Evolutionary conservation across 1,284 basidiomycete species (phyloP).

Genomic region (Peniophora sp.): DNA sequence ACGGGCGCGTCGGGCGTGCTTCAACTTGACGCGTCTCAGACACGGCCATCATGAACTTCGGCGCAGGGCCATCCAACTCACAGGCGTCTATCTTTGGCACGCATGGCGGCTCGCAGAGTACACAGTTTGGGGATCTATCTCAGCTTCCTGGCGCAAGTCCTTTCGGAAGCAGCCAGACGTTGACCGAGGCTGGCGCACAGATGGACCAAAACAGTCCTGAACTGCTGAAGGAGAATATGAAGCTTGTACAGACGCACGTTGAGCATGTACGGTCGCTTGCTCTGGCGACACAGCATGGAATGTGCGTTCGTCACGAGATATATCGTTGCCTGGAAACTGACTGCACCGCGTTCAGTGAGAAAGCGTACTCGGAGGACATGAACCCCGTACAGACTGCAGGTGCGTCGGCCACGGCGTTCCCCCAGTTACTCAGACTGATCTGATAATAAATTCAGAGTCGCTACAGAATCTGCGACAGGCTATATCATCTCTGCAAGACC

Average conservation of each 20-base stretch:
- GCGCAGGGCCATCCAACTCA: not conserved
- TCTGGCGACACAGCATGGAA: constrained; percentile 35
- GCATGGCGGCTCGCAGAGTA: not conserved
- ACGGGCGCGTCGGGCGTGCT: no score
- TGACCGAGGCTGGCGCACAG: not conserved
- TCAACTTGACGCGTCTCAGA: not conserved
- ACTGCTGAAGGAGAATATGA: constrained; percentile 47
- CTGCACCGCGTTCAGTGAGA: constrained; percentile 28
- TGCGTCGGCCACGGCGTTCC: no score
- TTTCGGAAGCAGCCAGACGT: not conserved
- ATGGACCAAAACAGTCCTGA: constrained; percentile 45
- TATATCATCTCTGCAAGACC: constrained; percentile 32
- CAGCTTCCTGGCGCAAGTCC: not conserved
- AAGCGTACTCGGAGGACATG: constrained; percentile 42
- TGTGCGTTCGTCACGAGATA: constrained; percentile 30
- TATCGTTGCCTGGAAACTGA: not conserved
- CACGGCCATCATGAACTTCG: not conserved
- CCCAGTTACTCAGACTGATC: no score
- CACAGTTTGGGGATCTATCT: not conserved
- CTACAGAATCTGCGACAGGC: constrained; percentile 38
- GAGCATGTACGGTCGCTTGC: constrained; percentile 35
- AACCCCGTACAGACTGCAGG: constrained; percentile 42
- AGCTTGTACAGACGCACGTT: constrained; percentile 35
- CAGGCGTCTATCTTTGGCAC: not conserved
- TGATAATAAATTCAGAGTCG: no score